phyloP scores from a whole-genome alignment of 352 stramenopile species.

The Pythium chondricola region DNA sequence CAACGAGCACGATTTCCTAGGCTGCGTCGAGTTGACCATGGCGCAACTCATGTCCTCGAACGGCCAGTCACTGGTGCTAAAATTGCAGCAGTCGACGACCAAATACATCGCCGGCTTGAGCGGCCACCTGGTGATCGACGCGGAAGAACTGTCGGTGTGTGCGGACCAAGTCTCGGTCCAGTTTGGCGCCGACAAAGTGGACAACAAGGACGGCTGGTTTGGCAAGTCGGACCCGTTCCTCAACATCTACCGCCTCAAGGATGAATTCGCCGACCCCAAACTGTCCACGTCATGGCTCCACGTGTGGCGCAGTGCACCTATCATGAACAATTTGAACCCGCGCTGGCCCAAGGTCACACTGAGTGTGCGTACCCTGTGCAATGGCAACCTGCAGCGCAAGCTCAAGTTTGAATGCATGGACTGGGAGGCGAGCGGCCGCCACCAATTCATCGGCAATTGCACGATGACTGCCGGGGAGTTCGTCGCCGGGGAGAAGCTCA shows the following conservation, averaged over 20 bases:
- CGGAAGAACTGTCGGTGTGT: slow-evolving; percentile 65
- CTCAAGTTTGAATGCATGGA: slow-evolving; percentile 78
- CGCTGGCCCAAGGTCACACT: slow-evolving; percentile 52
- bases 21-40: slow-evolving; percentile 73
- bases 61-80: slow-evolving; percentile 52
- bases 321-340: slow-evolving; percentile 66
- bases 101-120: slow-evolving; percentile 39
- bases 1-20: slow-evolving; percentile 59
- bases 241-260: slow-evolving; percentile 62
- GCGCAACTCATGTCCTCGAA: slow-evolving; percentile 62
- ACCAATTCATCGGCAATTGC: slow-evolving; percentile 63
- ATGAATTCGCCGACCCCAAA: slow-evolving; percentile 30
- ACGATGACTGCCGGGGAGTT: slow-evolving; percentile 49
- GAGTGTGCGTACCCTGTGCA: slow-evolving; percentile 62
- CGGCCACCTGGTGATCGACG: slow-evolving; percentile 56
- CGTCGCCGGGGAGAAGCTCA: slow-evolving; percentile 41
- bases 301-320: slow-evolving; percentile 59
- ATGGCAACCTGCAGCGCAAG: slow-evolving; percentile 42
- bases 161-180: slow-evolving; percentile 53
- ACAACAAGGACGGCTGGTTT: slow-evolving; percentile 81
- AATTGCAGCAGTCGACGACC: slow-evolving; percentile 38
- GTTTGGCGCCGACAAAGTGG: slow-evolving; percentile 55
- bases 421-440: slow-evolving; percentile 61
- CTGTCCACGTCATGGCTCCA: slow-evolving; percentile 42
- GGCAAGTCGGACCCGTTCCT: slow-evolving; percentile 70